Evolutionary conservation across 2,329 filamentous ascomycete genomes (phyloP).

Genomic region (Fusarium begoniae): DNA sequence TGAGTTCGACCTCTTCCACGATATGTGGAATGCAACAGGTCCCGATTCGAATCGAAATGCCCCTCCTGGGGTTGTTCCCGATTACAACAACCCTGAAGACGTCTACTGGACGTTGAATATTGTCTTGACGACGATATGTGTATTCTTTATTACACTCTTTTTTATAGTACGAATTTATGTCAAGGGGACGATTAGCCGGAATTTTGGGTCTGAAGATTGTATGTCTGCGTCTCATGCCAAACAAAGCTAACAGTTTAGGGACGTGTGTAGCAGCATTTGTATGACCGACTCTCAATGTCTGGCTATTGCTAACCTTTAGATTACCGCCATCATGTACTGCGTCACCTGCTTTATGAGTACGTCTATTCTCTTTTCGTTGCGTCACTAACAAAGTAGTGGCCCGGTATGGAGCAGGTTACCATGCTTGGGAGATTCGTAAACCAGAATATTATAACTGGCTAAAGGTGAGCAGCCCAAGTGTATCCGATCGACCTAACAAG

Average conservation of each 20-base stretch:
- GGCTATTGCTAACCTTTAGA: constrained; percentile 9
- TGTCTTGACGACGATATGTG: constrained; percentile 16
- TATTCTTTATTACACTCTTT: constrained; percentile 6
- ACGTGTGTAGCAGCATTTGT: constrained; percentile 34
- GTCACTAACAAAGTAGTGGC: constrained; percentile 26
- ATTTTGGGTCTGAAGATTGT: constrained; percentile 30
- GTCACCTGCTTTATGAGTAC: constrained; percentile 29
- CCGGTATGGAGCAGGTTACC: constrained; percentile 29
- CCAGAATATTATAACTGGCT: constrained; percentile 32
- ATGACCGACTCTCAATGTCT: background rate
- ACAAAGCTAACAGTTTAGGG: constrained; percentile 16
- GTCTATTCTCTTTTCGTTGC: background rate
- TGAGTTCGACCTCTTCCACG: constrained; percentile 1
- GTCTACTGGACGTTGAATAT: constrained; percentile 34
- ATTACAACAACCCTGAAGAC: constrained; percentile 28
- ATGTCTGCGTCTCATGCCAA: background rate
- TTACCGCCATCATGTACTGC: constrained; percentile 14
- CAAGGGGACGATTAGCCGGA: constrained; percentile 24
- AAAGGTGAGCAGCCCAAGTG: constrained; percentile 4
- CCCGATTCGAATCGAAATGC: constrained; percentile 37
- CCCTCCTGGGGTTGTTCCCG: constrained; percentile 29
- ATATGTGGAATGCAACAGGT: constrained; percentile 40
- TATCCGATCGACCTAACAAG: background rate
- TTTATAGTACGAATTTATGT: constrained; percentile 30
- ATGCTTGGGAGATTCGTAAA: constrained; percentile 33